Percentiles rank a stretch among this genome's conserved stretches.
Conservation (phyloP, 768 basidiomycete genomes). For the Hortiboletus campestris region DNA sequence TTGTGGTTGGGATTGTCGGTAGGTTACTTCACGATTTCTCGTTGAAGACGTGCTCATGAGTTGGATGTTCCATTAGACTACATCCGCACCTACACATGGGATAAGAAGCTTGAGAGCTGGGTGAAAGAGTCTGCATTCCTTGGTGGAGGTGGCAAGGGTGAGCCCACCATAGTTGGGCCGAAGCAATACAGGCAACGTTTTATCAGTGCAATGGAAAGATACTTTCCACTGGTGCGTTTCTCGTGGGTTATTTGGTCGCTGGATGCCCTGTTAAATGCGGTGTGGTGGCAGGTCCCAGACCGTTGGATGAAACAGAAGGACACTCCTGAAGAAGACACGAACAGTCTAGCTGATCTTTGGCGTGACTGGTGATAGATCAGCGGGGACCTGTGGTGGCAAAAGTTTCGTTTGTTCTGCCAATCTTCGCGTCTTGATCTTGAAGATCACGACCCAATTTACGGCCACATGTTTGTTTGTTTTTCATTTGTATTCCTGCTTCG, state of each 20-base stretch:
- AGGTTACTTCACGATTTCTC: conserved; percentile 32
- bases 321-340: conserved; percentile 70
- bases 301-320: conserved; percentile 90
- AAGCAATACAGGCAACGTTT: conserved; percentile 91
- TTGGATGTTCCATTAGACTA: conserved; percentile 57
- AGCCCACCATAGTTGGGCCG: conserved; percentile 96
- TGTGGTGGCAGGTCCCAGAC: conserved; percentile 64
- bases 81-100: conserved; percentile 95
- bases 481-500: conserved; percentile 9
- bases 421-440: conserved; percentile 4
- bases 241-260: neutral
- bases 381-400: neutral
- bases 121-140: conserved; percentile 94
- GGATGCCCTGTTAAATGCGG: neutral
- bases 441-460: neutral
- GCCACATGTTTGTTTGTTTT: neutral
- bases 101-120: conserved; percentile 98
- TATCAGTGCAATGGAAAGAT: conserved; percentile 84
- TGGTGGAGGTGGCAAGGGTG: conserved; percentile 77
- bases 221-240: conserved; percentile 73
- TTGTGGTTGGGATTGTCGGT: conserved; percentile 98
- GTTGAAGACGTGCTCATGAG: conserved; percentile 5
- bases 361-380: conserved; percentile 51
- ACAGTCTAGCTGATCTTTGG: conserved; percentile 55
- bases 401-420: neutral